phyloP scores from a whole-genome alignment of 2,329 filamentous ascomycete species.

The Acrodontium crateriforme region DNA sequence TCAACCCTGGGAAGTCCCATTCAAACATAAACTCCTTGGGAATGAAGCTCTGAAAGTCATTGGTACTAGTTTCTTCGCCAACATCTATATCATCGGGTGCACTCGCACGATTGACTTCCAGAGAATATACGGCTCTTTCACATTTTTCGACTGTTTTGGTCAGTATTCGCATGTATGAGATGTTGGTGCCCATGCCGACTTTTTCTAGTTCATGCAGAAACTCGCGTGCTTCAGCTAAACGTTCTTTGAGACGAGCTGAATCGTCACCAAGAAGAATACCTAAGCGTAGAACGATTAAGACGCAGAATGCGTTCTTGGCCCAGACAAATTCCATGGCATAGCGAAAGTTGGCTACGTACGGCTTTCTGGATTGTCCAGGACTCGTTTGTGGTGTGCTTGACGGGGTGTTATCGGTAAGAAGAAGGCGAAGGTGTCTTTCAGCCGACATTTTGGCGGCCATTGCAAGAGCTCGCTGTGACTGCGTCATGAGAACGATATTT shows the following conservation, averaged over 20 bases:
- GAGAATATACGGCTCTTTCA: slow-evolving; percentile 30
- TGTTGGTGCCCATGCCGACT: slow-evolving; percentile 27
- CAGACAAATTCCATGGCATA: slow-evolving; percentile 46
- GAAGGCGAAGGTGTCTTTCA: slow-evolving; percentile 35
- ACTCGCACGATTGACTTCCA: too few species aligned
- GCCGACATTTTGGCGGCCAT: slow-evolving; percentile 38
- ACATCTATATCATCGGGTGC: too few species aligned
- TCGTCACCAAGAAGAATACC: slow-evolving; percentile 36
- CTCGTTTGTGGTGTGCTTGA: too few species aligned
- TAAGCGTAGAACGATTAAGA: slow-evolving; percentile 40
- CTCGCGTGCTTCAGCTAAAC: slow-evolving; percentile 30
- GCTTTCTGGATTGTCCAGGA: too few species aligned
- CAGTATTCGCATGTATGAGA: slow-evolving; percentile 36
- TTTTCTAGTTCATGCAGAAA: slow-evolving; percentile 31
- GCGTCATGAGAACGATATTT: slow-evolving; percentile 38
- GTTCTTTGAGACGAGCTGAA: slow-evolving; percentile 29
- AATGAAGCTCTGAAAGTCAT: slow-evolving; percentile 39
- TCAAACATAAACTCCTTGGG: slow-evolving; percentile 44
- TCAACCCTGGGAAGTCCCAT: slow-evolving; percentile 43
- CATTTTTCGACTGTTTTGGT: slow-evolving; percentile 38
- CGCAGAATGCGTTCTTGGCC: slow-evolving; percentile 46
- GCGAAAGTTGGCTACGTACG: slow-evolving; percentile 38
- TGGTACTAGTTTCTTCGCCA: slow-evolving; percentile 20
- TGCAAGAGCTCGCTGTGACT: slow-evolving; percentile 34
- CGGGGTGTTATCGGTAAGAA: slow-evolving; percentile 28